Evolutionary conservation across 345 rosid species (phyloP), one percentile per base, ranked within the genome.

Genomic region (Pistacia integerrima): DNA sequence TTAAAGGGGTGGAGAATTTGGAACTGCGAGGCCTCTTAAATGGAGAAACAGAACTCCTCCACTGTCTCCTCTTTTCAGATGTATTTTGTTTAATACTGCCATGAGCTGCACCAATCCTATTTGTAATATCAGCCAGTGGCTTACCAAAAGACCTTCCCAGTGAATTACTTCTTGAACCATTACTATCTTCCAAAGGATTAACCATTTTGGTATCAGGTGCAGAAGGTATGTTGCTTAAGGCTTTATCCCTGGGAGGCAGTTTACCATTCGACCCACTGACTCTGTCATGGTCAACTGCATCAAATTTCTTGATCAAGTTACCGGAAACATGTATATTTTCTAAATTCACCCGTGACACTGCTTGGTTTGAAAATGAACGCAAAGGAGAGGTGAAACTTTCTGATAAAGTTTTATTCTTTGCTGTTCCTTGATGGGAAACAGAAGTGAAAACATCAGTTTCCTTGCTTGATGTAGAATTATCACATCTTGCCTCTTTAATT

Each of bases 1-100:
- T 87, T 84, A 89, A 77, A 75, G 98, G 94, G 60, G 91, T 76
- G 46, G 80, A 84, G 78, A 89, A 88, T 72, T 87, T 83, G 58
- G 94, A 88, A 82, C 74, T 86, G 60, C 97, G 88, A 17, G 99
- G 98, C 85, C 81, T 91, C 87, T 93, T 96, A 82, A 92, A 96
- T 75, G 93, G 92, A 75, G 97, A 82, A 64, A 74, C 52, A 35
- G 83, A 90, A 74, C 57, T 77, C 67, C 85, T 82, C 63, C 88
- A 88, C 69, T 82, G 51, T 82, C 84, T 90, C 84, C 81, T 91
- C 85, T 85, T 90, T 79, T 85, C 89, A 54, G 58, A 54, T 71
- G 75, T 80, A 76, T 65, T 74, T 73, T 74, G 86, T 70, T 78
- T 79, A 69, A 55, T 77, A 74, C 82, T 81, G 74, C 83, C 71